Evolutionary conservation across 2,329 filamentous ascomycete species (phyloP).

Genomic region (Phoma sp.): DNA sequence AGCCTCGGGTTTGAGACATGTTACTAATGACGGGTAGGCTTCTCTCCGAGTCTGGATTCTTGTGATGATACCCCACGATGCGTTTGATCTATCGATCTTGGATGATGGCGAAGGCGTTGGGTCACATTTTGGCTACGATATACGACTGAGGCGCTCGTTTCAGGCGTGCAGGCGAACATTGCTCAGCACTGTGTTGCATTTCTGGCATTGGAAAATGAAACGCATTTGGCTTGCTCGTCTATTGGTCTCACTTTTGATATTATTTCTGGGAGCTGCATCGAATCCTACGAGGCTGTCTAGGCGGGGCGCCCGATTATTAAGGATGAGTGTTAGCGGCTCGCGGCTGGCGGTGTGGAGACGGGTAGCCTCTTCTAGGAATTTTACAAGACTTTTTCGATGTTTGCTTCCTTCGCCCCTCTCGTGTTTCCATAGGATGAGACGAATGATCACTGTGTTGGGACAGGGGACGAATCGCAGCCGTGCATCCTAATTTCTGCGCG

Average conservation of each 20-base stretch:
- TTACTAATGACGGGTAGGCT: constrained; percentile 48
- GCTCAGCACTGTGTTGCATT: constrained; percentile 11
- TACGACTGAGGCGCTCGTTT: constrained; percentile 10
- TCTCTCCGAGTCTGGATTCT: constrained; percentile 63
- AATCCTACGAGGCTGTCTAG: not conserved
- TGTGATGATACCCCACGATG: constrained; percentile 55
- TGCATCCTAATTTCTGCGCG: not conserved
- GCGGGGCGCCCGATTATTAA: not conserved
- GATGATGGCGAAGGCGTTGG: constrained; percentile 21
- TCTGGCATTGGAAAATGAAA: constrained; percentile 15
- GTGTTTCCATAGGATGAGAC: not conserved
- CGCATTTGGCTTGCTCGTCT: not conserved
- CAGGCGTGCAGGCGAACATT: constrained; percentile 8
- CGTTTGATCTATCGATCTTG: constrained; percentile 30
- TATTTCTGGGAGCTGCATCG: not conserved
- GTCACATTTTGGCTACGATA: constrained; percentile 14
- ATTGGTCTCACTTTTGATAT: not conserved
- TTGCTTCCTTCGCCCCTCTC: constrained; percentile 1
- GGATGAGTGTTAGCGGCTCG: not conserved
- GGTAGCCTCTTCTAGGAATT: not conserved
- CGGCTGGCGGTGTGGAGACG: not conserved
- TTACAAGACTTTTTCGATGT: not conserved
- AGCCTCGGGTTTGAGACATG: constrained; percentile 4
- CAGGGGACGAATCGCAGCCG: constrained; percentile 3
- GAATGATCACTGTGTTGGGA: not conserved